Evolutionary conservation across 2,329 filamentous ascomycete species (phyloP), one percentile per base, ranked within the genome.

Genomic region (Diaporthe australafricana): DNA sequence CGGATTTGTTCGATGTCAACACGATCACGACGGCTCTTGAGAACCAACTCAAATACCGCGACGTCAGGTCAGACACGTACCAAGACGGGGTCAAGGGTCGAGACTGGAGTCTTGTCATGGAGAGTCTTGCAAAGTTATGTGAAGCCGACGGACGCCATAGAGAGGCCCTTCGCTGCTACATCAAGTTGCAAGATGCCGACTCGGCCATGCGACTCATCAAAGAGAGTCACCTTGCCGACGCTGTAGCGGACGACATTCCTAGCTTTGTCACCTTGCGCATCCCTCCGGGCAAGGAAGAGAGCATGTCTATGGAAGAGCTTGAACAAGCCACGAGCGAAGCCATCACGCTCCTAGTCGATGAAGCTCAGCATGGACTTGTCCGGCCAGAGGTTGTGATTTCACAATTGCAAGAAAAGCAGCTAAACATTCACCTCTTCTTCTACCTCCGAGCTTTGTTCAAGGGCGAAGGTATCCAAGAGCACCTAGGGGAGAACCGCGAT

Each of bases 61-160:
- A 95, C 77, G 89, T 95, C 3, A 88, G 88, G 3, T 91, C 95
- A 79, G 93, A 95, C 75, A 93, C 91, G 62, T 84, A 95, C 45
- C 92, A 96, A 77, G 90, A 90, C 72, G 92, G 92, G 3, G 88
- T 92, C 75, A 88, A 87, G 74, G 93, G 92, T 0, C 86, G 92
- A 69, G 95, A 98, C 78, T 98, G 96, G 96, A 90, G 90, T 30
- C 93, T 97, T 72, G 88, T 99, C n/a, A 91, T 95, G 84, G 94
- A 95, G 78, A 91, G 93, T 72, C 85, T 99, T 45, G 96, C 94
- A 0, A 94, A 92, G 78, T 85, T 99, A 20, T 94, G 96, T 78
- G 90, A 98, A 70, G 93, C 93, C 11, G 93, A 92, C 75, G 94
- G 94, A 0, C 91, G 93, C 70, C 91, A 94, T 75, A 89, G 93